These are phyloP conservation scores for Cladosporium phlei DNA, from an alignment of 2,329 filamentous ascomycete species.

Conservation along the genomic window DNA sequence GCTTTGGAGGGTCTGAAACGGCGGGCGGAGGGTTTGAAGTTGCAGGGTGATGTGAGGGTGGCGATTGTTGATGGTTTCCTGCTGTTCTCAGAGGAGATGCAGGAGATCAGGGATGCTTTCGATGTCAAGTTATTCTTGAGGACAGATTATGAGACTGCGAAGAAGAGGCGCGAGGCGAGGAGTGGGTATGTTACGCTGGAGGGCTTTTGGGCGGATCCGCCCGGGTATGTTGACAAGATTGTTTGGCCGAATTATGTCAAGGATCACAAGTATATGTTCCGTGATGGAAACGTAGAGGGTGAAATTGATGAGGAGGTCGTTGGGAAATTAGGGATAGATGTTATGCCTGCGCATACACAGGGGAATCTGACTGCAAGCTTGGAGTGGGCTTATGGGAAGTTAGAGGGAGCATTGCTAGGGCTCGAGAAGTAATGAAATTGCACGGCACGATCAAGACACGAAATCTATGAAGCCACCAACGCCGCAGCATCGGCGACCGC, in stretches of 20 bases:
- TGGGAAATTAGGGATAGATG: conserved; percentile 25
- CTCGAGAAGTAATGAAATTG: background rate
- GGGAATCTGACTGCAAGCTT: conserved; percentile 32
- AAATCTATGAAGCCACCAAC: conserved; percentile 16
- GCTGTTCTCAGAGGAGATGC: conserved; percentile 62
- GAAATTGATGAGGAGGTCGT: conserved; percentile 44
- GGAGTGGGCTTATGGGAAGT: conserved; percentile 35
- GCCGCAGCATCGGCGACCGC: conserved; percentile 63
- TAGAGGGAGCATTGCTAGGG: conserved; percentile 1
- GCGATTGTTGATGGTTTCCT: conserved; percentile 87
- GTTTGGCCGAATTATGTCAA: conserved; percentile 94
- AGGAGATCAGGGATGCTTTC: conserved; percentile 53
- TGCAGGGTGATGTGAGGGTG: conserved; percentile 40
- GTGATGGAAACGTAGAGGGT: conserved; percentile 61
- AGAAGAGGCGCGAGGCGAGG: conserved; percentile 61
- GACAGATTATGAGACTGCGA: conserved; percentile 60
- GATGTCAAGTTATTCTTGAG: conserved; percentile 76
- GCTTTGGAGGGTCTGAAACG: conserved; percentile 29
- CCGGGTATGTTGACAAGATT: conserved; percentile 86
- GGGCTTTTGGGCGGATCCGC: conserved; percentile 93
- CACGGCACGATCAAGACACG: background rate
- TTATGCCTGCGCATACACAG: conserved; percentile 27
- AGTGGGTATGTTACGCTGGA: conserved; percentile 73
- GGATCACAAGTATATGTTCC: conserved; percentile 77
- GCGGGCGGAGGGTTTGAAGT: conserved; percentile 21